phyloP scores from a whole-genome alignment of 139 green algal genomes.

The Coelastrella sp. region DNA sequence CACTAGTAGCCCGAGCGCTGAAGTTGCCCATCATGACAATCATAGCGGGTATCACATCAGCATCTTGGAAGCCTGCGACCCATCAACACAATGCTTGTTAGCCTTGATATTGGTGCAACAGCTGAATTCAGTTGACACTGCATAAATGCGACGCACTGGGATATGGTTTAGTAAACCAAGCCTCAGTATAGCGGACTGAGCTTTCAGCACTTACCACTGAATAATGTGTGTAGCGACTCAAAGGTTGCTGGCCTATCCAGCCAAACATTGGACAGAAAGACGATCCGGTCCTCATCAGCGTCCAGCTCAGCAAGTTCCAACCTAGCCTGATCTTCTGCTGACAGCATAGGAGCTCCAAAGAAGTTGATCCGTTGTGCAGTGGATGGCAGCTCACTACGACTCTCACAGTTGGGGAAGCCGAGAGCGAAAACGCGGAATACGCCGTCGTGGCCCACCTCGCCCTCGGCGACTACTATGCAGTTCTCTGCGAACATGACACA shows the following conservation, averaged over 20 bases:
- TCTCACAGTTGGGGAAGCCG: conserved; percentile 83
- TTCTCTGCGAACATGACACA: conserved; percentile 75
- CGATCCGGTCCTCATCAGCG: conserved; percentile 63
- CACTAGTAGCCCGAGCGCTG: conserved; percentile 57
- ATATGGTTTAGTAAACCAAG: no score
- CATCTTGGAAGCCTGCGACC: conserved; percentile 73
- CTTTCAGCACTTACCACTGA: conserved; percentile 30
- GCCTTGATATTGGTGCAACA: no score
- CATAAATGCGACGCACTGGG: no score
- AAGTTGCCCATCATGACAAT: conserved; percentile 95
- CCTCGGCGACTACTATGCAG: conserved; percentile 89
- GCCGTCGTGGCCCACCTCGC: conserved; percentile 75
- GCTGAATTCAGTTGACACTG: no score
- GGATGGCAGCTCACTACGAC: conserved; percentile 61
- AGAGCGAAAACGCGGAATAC: conserved; percentile 79
- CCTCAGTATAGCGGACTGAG: background rate
- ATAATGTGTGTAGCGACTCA: conserved; percentile 70
- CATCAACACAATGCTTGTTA: no score
- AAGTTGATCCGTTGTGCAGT: conserved; percentile 84
- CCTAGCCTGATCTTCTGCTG: conserved; percentile 49
- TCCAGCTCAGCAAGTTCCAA: conserved; percentile 59
- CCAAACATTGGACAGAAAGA: conserved; percentile 91
- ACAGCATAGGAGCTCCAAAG: conserved; percentile 78
- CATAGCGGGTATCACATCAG: conserved; percentile 72
- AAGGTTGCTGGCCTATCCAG: conserved; percentile 81